Evolutionary conservation across 768 basidiomycete species (phyloP).

Genomic region (Rhizopogon salebrosus): DNA sequence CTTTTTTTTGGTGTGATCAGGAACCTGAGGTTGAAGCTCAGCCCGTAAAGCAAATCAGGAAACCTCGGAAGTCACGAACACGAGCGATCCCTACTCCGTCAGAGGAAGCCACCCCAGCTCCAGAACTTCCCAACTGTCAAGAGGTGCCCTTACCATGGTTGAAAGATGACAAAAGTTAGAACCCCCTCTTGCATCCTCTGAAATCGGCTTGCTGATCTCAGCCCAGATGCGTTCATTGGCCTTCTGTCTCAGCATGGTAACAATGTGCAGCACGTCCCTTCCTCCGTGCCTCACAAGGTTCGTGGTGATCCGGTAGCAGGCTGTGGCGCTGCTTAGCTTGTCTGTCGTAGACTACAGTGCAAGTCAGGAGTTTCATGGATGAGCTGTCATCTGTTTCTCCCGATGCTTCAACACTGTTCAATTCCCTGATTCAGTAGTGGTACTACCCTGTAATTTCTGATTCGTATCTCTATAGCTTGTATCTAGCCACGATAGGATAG

Average conservation of each 20-base stretch:
- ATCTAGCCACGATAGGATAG: conserved; percentile 2
- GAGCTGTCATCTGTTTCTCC: background rate
- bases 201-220: conserved; percentile 12
- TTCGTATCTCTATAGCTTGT: conserved; percentile 1
- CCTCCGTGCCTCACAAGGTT: conserved; percentile 61
- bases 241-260: conserved; percentile 60
- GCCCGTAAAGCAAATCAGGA: conserved; percentile 26
- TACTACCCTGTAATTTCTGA: background rate
- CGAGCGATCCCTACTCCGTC: conserved; percentile 19
- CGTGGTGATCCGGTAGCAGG: conserved; percentile 6
- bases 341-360: conserved; percentile 42
- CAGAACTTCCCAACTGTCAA: conserved; percentile 17
- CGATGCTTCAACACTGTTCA: background rate
- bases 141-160: conserved; percentile 50
- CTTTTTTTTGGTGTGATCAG: background rate
- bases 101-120: conserved; percentile 15
- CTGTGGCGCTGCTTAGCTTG: conserved; percentile 5
- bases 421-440: background rate
- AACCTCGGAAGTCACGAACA: conserved; percentile 27
- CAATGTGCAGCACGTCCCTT: conserved; percentile 66
- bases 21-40: conserved; percentile 25
- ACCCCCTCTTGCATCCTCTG: background rate
- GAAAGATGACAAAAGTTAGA: conserved; percentile 60
- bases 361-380: conserved; percentile 34
- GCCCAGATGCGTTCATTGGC: conserved; percentile 33